A percentile compares a stretch with the other conserved stretches of the same genome.
These are phyloP conservation scores for Yamadazyma mexicana DNA, from an alignment of 1,139 yeast species.

Conservation along the genomic window DNA sequence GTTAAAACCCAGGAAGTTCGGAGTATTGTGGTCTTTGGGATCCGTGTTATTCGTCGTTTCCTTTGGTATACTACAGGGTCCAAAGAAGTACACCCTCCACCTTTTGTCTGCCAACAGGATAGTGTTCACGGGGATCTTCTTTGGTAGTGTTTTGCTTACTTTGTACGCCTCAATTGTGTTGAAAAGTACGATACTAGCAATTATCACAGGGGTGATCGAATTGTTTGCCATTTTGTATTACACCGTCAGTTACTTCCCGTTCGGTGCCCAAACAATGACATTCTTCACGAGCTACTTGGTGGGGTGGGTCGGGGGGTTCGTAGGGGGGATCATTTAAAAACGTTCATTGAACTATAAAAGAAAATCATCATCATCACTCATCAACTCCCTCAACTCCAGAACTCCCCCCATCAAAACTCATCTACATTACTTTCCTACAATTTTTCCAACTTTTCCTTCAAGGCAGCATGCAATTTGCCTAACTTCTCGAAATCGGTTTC, in stretches of 20 bases:
- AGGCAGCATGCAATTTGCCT: conserved; percentile 62
- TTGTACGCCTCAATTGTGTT: conserved; percentile 53
- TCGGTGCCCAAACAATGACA: conserved; percentile 86
- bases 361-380: background rate
- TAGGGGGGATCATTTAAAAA: conserved; percentile 40
- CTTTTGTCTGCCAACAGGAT: conserved; percentile 73
- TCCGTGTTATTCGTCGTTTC: conserved; percentile 82
- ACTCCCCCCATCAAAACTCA: too few relatives aligned
- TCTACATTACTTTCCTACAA: too few relatives aligned
- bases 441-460: conserved; percentile 53
- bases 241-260: conserved; percentile 90
- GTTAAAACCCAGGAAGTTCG: conserved; percentile 88
- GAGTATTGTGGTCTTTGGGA: conserved; percentile 88
- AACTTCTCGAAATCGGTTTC: conserved; percentile 70
- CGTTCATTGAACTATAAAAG: background rate
- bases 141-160: conserved; percentile 70
- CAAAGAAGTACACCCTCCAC: conserved; percentile 73
- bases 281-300: conserved; percentile 79
- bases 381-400: too few relatives aligned
- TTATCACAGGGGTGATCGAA: conserved; percentile 75
- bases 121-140: conserved; percentile 77
- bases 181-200: conserved; percentile 74
- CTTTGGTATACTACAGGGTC: conserved; percentile 92
- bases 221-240: conserved; percentile 85
- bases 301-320: conserved; percentile 68